These are phyloP conservation scores for Myxozyma nipponensis DNA, from an alignment of 805 yeast species.

Conservation along the genomic window DNA sequence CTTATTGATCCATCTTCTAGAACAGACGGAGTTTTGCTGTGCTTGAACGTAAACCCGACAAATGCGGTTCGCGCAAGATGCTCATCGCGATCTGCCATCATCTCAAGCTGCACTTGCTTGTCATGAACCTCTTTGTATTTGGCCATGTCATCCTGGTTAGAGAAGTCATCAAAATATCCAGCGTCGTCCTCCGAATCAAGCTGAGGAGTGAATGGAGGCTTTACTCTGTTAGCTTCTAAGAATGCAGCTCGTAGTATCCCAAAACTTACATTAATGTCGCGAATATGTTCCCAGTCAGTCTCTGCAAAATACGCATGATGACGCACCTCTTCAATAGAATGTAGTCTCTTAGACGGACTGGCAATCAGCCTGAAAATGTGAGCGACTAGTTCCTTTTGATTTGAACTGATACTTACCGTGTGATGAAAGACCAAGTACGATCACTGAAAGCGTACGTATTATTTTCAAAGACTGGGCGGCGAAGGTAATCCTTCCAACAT, in stretches of 20 bases:
- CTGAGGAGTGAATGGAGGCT: conserved; percentile 96
- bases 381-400: neutral
- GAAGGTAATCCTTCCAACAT: conserved; percentile 83
- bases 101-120: conserved; percentile 80
- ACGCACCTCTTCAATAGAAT: conserved; percentile 76
- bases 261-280: conserved; percentile 41
- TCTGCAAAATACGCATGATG: conserved; percentile 79
- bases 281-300: conserved; percentile 68
- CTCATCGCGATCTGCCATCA: conserved; percentile 62
- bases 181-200: conserved; percentile 96
- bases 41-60: conserved; percentile 95
- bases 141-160: conserved; percentile 94
- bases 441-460: conserved; percentile 92
- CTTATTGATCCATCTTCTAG: conserved; percentile 16
- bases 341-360: conserved; percentile 67
- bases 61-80: conserved; percentile 58
- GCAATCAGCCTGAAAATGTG: conserved; percentile 52
- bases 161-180: conserved; percentile 96
- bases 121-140: conserved; percentile 96
- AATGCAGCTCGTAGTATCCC: neutral
- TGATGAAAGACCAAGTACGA: conserved; percentile 89
- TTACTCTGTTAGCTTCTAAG: neutral
- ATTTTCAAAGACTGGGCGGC: conserved; percentile 76
- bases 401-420: conserved; percentile 37
- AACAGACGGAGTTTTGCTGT: conserved; percentile 44